Evolutionary conservation across 345 rosid species (phyloP).

Genomic region (Erucastrum elatum): DNA sequence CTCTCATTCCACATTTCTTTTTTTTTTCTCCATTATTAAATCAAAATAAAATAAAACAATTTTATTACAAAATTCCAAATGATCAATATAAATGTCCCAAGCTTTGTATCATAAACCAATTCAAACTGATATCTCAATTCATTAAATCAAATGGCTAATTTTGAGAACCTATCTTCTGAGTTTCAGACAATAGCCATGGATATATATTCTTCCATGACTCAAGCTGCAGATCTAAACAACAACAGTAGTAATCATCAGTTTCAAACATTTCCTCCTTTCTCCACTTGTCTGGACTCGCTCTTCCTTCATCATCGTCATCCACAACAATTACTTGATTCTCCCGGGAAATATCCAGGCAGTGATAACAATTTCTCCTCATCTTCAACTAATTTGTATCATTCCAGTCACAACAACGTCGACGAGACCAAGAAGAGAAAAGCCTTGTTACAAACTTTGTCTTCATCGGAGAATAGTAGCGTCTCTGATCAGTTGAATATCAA

Average conservation of each 20-base stretch:
- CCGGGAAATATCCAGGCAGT: slow-evolving; percentile 31
- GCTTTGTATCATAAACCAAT: slow-evolving; percentile 20
- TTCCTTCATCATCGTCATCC: slow-evolving; percentile 38
- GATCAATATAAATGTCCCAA: slow-evolving; percentile 27
- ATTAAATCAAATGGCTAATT: slow-evolving; percentile 24
- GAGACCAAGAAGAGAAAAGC: slow-evolving; percentile 43
- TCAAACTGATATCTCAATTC: slow-evolving; percentile 3
- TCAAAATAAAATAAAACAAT: background rate
- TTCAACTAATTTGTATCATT: slow-evolving; percentile 28
- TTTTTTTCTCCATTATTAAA: slow-evolving; percentile 7
- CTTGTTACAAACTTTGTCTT: slow-evolving; percentile 42
- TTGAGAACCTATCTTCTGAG: slow-evolving; percentile 33
- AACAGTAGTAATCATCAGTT: slow-evolving; percentile 32
- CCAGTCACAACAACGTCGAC: slow-evolving; percentile 32
- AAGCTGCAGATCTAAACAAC: slow-evolving; percentile 42
- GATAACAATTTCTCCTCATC: slow-evolving; percentile 22
- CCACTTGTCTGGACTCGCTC: slow-evolving; percentile 41
- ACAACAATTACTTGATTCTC: slow-evolving; percentile 36
- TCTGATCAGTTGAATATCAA: slow-evolving; percentile 23
- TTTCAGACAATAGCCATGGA: slow-evolving; percentile 35
- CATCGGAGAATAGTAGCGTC: slow-evolving; percentile 42
- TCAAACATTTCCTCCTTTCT: slow-evolving; percentile 42
- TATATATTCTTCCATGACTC: slow-evolving; percentile 37
- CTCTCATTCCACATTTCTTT: slow-evolving; percentile 1
- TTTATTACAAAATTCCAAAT: background rate